Base-by-base conservation (phyloP, 2,329 filamentous ascomycete genomes). In the Trichoderma atrobrunneum region DNA sequence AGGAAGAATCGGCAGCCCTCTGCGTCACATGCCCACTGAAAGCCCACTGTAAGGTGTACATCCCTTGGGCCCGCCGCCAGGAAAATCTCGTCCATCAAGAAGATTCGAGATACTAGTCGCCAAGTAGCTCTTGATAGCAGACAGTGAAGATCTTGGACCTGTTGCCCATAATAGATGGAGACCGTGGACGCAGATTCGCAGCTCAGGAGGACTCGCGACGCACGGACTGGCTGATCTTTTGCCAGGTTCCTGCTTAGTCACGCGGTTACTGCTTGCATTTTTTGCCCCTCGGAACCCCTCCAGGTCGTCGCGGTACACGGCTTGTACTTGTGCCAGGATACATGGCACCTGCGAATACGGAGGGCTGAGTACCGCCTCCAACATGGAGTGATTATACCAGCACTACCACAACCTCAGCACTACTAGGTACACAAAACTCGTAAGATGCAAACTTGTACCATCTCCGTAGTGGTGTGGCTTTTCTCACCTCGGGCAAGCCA, bases 21-120 rank as follows among this genome's bases (percentile, higher is more conserved):
- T 69, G 57, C 70, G 70, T 72, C 70, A 72, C 62, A 51, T 26
- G 39, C 54, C 70, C 70, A 72, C 60, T 36, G 24, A 48, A 60
- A 68, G 30, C 36, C 70, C 70, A 72, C 60, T 51, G 24, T 28
- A 60, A 26, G 30, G 24, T 51, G 66, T 30, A 32, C 24, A 60
- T 43, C 54, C 39, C 30, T 57, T 71, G 26, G 56, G 39, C 12
- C 60, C 59, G 30, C 59, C 71, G 60, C 65, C 54, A 34, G 26
- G 7, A 51, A 28, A 36, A 32, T 54, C 48, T 54, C 11, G 11
- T 24, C 16, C 7, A 10, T 7, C 34, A 21, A 12, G 48, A 24
- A 54, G 48, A 54, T 54, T 54, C 21, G 48, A 54, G n/a, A n/a
- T 48, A 36, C 34, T 36, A 36, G 34, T 16, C 34, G 34, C 34